These are phyloP conservation scores for Exophiala calicioides DNA, from an alignment of 2,329 filamentous ascomycete species.

Conservation along the genomic window DNA sequence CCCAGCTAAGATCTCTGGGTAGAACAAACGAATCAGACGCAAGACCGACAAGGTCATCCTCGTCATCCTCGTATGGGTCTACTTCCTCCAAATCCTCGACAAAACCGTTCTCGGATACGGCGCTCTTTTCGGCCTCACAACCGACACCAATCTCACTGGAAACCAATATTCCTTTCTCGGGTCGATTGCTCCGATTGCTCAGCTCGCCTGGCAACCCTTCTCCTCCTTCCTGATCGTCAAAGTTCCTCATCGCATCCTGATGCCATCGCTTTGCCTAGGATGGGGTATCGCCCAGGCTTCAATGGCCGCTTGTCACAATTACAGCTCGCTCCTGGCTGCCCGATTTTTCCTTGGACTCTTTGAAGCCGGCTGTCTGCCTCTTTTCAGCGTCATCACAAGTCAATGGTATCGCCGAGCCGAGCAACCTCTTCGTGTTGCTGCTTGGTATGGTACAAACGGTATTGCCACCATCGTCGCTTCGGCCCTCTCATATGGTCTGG, in stretches of 20 bases:
- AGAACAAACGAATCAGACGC: conserved; percentile 58
- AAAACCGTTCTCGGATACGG: conserved; percentile 60
- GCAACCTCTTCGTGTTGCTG: conserved; percentile 63
- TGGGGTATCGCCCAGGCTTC: conserved; percentile 52
- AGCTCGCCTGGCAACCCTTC: conserved; percentile 63
- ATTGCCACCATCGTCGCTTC: conserved; percentile 59
- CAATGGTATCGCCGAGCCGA: conserved; percentile 55
- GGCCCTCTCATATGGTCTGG: conserved; percentile 58
- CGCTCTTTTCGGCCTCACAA: conserved; percentile 56
- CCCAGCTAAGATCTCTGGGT: too few relatives aligned
- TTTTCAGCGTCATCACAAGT: conserved; percentile 48
- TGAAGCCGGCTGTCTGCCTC: conserved; percentile 52
- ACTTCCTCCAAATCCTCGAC: conserved; percentile 57
- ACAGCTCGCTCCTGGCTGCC: conserved; percentile 48
- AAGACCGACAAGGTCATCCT: conserved; percentile 65
- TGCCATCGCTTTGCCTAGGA: conserved; percentile 52
- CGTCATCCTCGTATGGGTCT: conserved; percentile 47
- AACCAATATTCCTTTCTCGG: conserved; percentile 60
- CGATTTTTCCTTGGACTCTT: conserved; percentile 57
- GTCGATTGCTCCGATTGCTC: conserved; percentile 60
- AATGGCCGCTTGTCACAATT: conserved; percentile 52
- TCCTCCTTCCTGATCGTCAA: conserved; percentile 62
- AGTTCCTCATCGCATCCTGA: conserved; percentile 60
- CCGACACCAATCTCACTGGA: conserved; percentile 53
- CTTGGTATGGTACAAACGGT: conserved; percentile 68